Percentiles rank a stretch among this genome's conserved stretches.
Conservation (phyloP, 495 filamentous ascomycete genomes). For the Neurospora discreta region DNA sequence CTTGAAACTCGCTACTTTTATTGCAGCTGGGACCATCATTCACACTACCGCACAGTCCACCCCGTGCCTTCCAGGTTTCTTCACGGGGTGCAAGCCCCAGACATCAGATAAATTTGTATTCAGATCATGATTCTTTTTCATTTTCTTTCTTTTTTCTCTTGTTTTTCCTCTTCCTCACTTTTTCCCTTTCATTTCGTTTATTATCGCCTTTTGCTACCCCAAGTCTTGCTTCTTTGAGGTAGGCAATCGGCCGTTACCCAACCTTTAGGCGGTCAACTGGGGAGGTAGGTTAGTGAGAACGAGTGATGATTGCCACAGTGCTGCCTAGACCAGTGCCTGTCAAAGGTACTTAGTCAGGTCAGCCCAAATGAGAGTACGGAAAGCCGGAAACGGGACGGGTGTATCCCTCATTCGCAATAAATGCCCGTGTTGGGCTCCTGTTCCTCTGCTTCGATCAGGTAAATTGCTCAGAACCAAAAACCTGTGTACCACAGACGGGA, state of each 20-base stretch:
- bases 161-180: neutral
- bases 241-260: neutral
- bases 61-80: neutral
- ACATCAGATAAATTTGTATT: too few species aligned
- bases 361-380: neutral
- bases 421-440: neutral
- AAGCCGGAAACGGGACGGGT: neutral
- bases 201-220: neutral
- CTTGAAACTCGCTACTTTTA: neutral
- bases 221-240: neutral
- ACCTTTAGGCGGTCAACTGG: neutral
- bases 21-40: neutral
- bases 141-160: neutral
- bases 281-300: neutral
- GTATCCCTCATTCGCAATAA: neutral
- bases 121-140: too few species aligned
- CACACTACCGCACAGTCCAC: neutral
- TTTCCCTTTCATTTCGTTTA: neutral
- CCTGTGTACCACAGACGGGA: neutral
- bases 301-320: neutral
- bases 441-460: neutral
- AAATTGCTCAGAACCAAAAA: neutral
- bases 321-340: neutral
- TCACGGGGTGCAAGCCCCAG: neutral
- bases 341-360: neutral